Percentiles rank a stretch among this genome's conserved stretches.
These are phyloP conservation scores for Gyromitra esculenta DNA, from an alignment of 2,329 filamentous ascomycete species.

Conservation along the genomic window DNA sequence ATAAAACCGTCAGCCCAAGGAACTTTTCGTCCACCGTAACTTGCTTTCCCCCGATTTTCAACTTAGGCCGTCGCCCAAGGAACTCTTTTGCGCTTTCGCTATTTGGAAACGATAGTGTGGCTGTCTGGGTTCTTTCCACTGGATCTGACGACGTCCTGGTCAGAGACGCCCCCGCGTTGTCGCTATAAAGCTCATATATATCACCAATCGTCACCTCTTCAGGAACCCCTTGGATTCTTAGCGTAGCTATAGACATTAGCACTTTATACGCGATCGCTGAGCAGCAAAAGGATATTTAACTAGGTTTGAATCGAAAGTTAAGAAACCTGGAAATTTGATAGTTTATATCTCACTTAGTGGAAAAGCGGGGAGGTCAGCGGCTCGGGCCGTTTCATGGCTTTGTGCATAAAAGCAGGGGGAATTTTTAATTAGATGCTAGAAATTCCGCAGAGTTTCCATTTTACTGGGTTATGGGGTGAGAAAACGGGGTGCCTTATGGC, in stretches of 20 bases:
- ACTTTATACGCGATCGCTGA: background rate
- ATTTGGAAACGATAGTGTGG: background rate
- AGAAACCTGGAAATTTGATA: background rate
- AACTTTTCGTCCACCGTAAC: background rate
- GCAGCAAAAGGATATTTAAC: background rate
- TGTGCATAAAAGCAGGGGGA: no score
- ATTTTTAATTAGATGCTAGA: no score
- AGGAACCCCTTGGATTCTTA: background rate
- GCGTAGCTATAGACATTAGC: background rate
- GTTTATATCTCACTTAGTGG: no score
- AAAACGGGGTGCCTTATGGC: no score
- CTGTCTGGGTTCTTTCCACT: background rate
- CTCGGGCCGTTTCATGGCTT: no score
- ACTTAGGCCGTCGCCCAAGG: background rate
- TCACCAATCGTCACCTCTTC: background rate
- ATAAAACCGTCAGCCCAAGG: constrained; percentile 14
- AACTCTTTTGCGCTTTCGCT: background rate
- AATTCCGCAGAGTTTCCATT: no score
- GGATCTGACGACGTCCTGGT: background rate
- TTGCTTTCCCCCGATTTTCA: background rate
- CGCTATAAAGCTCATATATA: background rate
- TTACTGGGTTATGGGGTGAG: no score
- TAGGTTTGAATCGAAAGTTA: background rate
- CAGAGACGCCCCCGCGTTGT: background rate
- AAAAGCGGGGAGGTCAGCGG: background rate